A percentile compares a stretch with the other conserved stretches of the same genome.
Conservation (phyloP, 1,284 basidiomycete genomes). For the Boletellus dicymbophilus region DNA sequence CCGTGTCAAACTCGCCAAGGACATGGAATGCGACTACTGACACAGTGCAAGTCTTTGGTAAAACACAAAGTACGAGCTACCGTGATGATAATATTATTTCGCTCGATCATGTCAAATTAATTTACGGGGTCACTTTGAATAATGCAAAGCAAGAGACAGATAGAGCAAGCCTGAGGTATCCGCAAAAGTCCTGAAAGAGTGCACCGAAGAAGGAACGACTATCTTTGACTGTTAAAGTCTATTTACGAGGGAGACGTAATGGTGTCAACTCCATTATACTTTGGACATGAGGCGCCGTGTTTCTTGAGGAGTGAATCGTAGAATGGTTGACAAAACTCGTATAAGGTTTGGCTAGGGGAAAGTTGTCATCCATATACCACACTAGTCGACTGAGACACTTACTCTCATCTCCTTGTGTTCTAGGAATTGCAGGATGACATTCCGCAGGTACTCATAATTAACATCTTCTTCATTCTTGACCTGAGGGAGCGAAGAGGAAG, state of each 20-base stretch:
- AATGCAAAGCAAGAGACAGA: neutral
- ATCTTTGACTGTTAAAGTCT: too few species aligned
- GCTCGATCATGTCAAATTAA: too few species aligned
- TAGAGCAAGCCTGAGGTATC: neutral
- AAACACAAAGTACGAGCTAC: too few species aligned
- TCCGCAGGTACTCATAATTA: conserved; percentile 94
- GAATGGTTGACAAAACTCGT: conserved; percentile 85
- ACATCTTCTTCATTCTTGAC: conserved; percentile 79
- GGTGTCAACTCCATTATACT: conserved; percentile 39
- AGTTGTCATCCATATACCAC: conserved; percentile 3
- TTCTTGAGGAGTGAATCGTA: conserved; percentile 94
- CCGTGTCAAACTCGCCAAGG: conserved; percentile 62
- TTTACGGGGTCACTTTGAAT: too few species aligned
- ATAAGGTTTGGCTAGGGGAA: conserved; percentile 80
- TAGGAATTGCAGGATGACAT: conserved; percentile 92
- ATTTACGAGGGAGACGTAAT: neutral
- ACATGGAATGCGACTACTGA: conserved; percentile 44
- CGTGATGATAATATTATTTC: too few species aligned
- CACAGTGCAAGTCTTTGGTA: neutral
- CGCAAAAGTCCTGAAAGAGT: neutral
- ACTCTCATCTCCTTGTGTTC: conserved; percentile 90
- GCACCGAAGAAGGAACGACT: neutral
- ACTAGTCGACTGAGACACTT: conserved; percentile 27
- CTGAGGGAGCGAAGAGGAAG: conserved; percentile 38
- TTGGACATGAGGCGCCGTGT: conserved; percentile 83